phyloP scores from a whole-genome alignment of 176 grass and related monocot genomes.

The Themeda triandra region DNA sequence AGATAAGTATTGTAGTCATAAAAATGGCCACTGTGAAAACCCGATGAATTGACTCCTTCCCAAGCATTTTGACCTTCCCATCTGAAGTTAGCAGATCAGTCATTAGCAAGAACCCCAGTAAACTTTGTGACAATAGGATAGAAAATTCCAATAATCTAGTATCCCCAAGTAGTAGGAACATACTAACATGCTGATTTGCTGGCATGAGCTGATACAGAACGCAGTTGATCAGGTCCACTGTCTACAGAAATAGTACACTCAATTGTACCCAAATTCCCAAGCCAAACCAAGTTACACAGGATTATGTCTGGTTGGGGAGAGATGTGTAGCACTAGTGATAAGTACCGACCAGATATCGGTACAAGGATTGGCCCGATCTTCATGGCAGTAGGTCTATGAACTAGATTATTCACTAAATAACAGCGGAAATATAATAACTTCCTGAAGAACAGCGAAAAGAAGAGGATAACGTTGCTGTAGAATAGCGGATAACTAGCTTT shows the following conservation, averaged over 20 bases:
- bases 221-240: not conserved
- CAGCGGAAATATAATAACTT: too few species aligned
- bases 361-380: too few species aligned
- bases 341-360: too few species aligned
- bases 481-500: too few species aligned
- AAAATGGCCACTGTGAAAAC: too few species aligned
- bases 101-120: not conserved
- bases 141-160: not conserved
- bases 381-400: too few species aligned
- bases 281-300: conserved; percentile 41
- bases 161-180: not conserved
- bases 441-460: too few species aligned
- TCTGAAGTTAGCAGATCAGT: conserved; percentile 39
- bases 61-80: conserved; percentile 82
- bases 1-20: too few species aligned
- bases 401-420: too few species aligned
- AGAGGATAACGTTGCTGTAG: too few species aligned
- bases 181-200: not conserved
- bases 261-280: not conserved
- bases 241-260: too few species aligned
- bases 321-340: conserved; percentile 61
- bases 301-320: conserved; percentile 74
- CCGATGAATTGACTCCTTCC: conserved; percentile 77
- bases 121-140: not conserved
- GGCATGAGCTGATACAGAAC: not conserved